Base-by-base conservation (phyloP, 2,329 filamentous ascomycete species). In the Hypoxylon sp. region DNA sequence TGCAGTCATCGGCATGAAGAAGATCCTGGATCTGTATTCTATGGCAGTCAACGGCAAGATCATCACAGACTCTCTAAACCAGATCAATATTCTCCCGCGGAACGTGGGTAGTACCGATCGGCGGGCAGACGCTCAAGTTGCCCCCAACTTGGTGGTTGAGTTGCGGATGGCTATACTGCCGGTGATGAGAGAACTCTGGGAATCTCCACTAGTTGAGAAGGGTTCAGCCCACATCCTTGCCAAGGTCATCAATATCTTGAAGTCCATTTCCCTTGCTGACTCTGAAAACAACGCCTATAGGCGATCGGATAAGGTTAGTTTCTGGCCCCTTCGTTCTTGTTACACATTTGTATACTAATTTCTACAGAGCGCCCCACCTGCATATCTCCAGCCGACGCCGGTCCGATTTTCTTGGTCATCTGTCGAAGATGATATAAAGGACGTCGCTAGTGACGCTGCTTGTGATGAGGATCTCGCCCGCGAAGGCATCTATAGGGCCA, bases 401-500 rank as follows among this genome's bases (percentile, higher is more conserved):
- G 75, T 78, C 1, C 79, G 80, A 1, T 89, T 88, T 71, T 77
- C 80, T 57, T 89, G 87, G 87, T 63, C 68, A 15, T 59, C 71
- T 7, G 72, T 78, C 55, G 75, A 75, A 3, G 66, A 61, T 13
- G 73, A 76, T 2, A 74, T 81, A 3, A 75, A 71, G 19, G 79
- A 81, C 19, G 74, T 83, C 19, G 59, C 78, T 3, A 73, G 72
- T 21, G 75, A 74, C 10, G 76, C 75, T 1, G 80, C 79, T 50
- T 73, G 67, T 42, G 51, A 73, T 21, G 82, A 86, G 47, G 87
- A 88, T 11, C 83, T 98, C 57, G 91, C 87, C 6, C 86, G 87
- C 32, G 95, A 98, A 79, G 94, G 93, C 31, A 82, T 96, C 0
- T 98, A 93, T 78, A 89, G 95, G 60, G 93, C 93, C 74, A 92